These are phyloP conservation scores for Termitomyces sp. DNA, from an alignment of 768 basidiomycete genomes.

Conservation along the genomic window DNA sequence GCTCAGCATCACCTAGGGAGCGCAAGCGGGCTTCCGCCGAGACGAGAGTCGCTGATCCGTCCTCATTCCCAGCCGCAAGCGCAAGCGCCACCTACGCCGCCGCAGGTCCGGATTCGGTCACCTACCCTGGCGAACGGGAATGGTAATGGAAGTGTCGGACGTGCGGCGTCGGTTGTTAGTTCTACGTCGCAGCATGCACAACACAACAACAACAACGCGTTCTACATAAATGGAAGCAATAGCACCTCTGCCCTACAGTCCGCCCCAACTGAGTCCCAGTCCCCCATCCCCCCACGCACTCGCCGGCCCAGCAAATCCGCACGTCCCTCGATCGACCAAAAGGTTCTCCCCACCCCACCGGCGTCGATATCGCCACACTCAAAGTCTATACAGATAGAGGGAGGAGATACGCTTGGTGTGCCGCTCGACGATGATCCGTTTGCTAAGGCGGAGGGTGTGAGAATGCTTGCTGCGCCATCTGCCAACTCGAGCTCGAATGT, in stretches of 20 bases:
- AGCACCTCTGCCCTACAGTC: no score
- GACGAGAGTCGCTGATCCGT: background rate
- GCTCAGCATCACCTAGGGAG: background rate
- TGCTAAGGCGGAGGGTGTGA: constrained; percentile 49
- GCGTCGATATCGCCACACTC: background rate
- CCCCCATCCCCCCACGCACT: background rate
- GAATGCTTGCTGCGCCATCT: constrained; percentile 27
- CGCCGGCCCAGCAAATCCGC: background rate
- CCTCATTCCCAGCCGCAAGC: background rate
- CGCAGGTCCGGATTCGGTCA: background rate
- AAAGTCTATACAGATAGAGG: constrained; percentile 20
- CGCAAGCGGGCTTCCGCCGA: background rate
- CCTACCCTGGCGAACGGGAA: background rate
- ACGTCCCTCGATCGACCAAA: background rate
- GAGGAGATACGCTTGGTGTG: constrained; percentile 25
- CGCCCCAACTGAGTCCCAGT: no score
- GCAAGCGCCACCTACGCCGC: background rate
- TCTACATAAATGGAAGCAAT: background rate
- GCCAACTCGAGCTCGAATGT: background rate
- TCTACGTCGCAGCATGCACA: background rate
- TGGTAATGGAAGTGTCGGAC: no score
- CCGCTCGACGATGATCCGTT: constrained; percentile 50
- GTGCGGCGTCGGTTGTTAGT: background rate
- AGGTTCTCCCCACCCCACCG: background rate
- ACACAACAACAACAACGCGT: background rate